These are phyloP conservation scores for Pythium monospermum DNA, from an alignment of 352 stramenopile genomes.

Conservation along the genomic window DNA sequence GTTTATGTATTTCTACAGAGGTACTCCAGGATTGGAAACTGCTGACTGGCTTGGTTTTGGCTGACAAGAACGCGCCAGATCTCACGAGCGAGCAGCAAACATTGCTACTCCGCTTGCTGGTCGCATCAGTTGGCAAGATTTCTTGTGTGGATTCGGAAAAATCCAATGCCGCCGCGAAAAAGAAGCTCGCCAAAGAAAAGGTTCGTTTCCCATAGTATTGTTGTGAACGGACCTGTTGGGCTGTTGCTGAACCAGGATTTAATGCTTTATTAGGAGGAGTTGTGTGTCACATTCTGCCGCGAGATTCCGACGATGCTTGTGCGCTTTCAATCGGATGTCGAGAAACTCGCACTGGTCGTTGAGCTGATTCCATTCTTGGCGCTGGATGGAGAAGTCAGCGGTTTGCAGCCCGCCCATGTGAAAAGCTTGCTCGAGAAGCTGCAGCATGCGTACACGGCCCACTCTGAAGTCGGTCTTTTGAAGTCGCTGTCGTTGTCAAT, in stretches of 20 bases:
- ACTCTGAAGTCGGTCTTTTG: conserved; percentile 71
- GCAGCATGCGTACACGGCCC: conserved; percentile 59
- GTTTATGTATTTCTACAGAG: conserved; percentile 38
- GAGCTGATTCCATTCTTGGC: conserved; percentile 72
- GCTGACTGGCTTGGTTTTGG: conserved; percentile 63
- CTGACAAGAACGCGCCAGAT: conserved; percentile 78
- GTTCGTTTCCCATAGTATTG: conserved; percentile 21
- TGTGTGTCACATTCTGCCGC: conserved; percentile 74
- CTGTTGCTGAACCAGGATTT: background rate
- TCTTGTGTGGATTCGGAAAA: conserved; percentile 27
- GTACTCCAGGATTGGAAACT: conserved; percentile 79
- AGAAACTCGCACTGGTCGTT: conserved; percentile 72
- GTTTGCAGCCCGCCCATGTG: conserved; percentile 60
- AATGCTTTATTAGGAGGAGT: conserved; percentile 45
- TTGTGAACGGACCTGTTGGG: background rate
- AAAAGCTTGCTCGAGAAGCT: conserved; percentile 73
- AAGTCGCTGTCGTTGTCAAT: conserved; percentile 60
- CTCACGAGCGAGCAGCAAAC: conserved; percentile 77
- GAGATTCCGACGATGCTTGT: conserved; percentile 75
- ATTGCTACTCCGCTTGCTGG: conserved; percentile 67
- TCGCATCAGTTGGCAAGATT: conserved; percentile 64
- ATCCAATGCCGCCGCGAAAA: conserved; percentile 32
- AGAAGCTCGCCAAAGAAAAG: conserved; percentile 42
- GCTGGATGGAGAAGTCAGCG: conserved; percentile 53
- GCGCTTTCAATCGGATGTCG: conserved; percentile 70